Evolutionary conservation across 2,329 filamentous ascomycete genomes (phyloP), one percentile per base, ranked within the genome.

Genomic region (Xylariomycetidae sp.): DNA sequence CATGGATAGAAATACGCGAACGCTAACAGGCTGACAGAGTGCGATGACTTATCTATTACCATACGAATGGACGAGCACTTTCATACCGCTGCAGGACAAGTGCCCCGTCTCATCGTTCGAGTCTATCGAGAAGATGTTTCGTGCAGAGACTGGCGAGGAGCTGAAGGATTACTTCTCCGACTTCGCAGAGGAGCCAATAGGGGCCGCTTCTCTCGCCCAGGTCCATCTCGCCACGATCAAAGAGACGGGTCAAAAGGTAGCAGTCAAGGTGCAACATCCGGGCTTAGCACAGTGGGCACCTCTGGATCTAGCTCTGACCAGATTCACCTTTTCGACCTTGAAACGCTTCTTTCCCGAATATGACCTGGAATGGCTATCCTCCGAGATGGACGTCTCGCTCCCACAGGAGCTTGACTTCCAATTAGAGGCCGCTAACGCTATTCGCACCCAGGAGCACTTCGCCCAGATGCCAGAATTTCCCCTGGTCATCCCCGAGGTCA

Each of bases 331-430:
- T 60, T 80, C 82, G 9, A 92, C 83, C 0, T 67, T 98, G 40
- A 95, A 94, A 62, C 76, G 77, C 38, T 96, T 90, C 69, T 98
- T 98, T 55, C 94, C 94, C 3, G 89, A 97, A 50, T 98, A 98
- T 59, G 92, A 98, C 58, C 72, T 98, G 17, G 89, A 94, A 54
- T 98, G 92, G 92, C 69, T 98, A 8, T 89, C 88, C 1, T 80
- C 82, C 6, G 92, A 98, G 62, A 94, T 98, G 84, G 87, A 96
- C 40, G 64, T 80, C 14, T 96, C 88, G 3, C 66, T 98, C 6
- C 92, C 92, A 0, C 82, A 90, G 56, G 92, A 98, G 61, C 70
- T 98, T 33, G 85, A 98, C 57, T 98, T 98, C 54, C 69, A 77
- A 25, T 79, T 80, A 49, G 92, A 98, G 58, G 92, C 85, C 4